These are phyloP conservation scores for Cryptomeria japonica DNA, from an alignment of 75 land plant species.

Conservation along the genomic window DNA sequence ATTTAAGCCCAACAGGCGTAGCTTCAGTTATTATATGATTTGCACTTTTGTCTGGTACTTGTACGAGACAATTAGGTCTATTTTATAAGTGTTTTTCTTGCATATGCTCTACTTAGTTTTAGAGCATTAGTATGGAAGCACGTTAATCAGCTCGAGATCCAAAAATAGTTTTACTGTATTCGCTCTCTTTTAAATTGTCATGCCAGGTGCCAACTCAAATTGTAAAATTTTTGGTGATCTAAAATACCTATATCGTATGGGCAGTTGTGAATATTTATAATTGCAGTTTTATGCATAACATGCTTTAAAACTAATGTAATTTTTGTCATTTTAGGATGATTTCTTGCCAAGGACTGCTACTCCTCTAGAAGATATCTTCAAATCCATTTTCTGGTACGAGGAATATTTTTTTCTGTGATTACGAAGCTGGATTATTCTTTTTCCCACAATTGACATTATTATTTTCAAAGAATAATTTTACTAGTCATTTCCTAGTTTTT, in stretches of 20 bases:
- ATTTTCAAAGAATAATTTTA: not conserved
- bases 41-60: too few relatives aligned
- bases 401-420: not conserved
- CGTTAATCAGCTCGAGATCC: not conserved
- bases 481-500: not conserved
- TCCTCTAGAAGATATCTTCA: slow-evolving; percentile 86
- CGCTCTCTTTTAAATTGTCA: not conserved
- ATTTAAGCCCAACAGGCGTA: not conserved
- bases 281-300: not conserved
- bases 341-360: slow-evolving; percentile 96
- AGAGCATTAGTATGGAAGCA: not conserved
- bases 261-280: not conserved
- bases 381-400: slow-evolving; percentile 78
- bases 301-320: not conserved
- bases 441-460: not conserved
- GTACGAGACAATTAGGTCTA: not conserved
- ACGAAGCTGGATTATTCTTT: not conserved
- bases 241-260: not conserved
- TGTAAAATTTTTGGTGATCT: not conserved
- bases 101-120: not conserved
- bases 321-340: slow-evolving; percentile 72
- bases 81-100: not conserved
- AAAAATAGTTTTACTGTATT: not conserved
- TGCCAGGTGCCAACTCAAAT: not conserved
- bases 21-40: not conserved